Percentiles rank a stretch among this genome's conserved stretches.
phyloP scores from a whole-genome alignment of 495 filamentous ascomycete species.

The Podospora fimiseda region DNA sequence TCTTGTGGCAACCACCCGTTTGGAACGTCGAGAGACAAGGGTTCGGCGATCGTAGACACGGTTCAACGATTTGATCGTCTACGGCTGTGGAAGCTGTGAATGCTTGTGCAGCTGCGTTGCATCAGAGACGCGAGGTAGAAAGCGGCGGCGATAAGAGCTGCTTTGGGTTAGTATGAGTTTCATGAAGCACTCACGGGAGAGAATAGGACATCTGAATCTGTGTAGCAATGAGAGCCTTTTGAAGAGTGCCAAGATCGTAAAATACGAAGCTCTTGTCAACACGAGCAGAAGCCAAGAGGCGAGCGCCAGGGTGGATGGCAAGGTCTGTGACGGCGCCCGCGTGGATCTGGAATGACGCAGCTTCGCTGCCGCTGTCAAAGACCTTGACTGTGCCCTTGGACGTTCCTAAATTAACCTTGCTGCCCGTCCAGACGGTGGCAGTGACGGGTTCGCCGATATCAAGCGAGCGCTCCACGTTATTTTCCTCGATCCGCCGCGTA shows the following conservation, averaged over 20 bases:
- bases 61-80: too few relatives aligned
- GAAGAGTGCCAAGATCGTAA: slow-evolving; percentile 67
- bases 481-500: slow-evolving; percentile 64
- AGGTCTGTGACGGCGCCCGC: slow-evolving; percentile 73
- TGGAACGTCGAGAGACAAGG: too few relatives aligned
- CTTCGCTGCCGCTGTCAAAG: slow-evolving; percentile 61
- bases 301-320: slow-evolving; percentile 74
- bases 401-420: slow-evolving; percentile 62
- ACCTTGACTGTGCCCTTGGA: slow-evolving; percentile 72
- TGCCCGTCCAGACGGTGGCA: slow-evolving; percentile 71
- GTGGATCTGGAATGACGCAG: slow-evolving; percentile 64
- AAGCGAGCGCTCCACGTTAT: slow-evolving; percentile 60
- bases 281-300: slow-evolving; percentile 81
- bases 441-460: slow-evolving; percentile 64
- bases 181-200: neutral
- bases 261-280: slow-evolving; percentile 89
- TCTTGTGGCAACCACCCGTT: too few relatives aligned
- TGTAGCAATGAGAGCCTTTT: slow-evolving; percentile 67
- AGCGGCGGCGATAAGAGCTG: slow-evolving; percentile 68
- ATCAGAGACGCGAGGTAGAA: slow-evolving; percentile 99
- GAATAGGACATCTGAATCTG: slow-evolving; percentile 56
- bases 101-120: too few relatives aligned
- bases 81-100: too few relatives aligned
- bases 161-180: slow-evolving; percentile 28
- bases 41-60: too few relatives aligned